Evolutionary conservation across 441 rosid species (phyloP).

Genomic region (Mallotus repandus): DNA sequence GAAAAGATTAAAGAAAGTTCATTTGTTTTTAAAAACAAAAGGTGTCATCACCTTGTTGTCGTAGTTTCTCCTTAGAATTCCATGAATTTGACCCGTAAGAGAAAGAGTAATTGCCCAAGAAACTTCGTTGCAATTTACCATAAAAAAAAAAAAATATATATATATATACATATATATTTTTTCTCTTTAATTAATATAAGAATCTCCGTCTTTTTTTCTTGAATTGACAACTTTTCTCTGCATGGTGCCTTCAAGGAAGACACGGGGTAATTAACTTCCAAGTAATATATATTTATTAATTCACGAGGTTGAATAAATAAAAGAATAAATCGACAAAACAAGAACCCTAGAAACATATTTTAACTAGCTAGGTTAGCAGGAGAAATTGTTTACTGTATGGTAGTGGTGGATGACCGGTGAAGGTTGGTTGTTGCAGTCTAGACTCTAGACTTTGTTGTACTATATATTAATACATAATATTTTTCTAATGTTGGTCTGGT

Average conservation of each 20-base stretch:
- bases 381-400: background rate
- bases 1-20: background rate
- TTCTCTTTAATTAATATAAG: slow-evolving; percentile 2
- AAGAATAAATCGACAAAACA: no score
- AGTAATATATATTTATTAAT: background rate
- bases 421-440: background rate
- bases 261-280: background rate
- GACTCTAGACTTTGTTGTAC: background rate
- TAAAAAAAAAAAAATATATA: background rate
- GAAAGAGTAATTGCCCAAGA: slow-evolving; percentile 14
- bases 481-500: background rate
- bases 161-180: no score
- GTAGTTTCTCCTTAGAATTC: slow-evolving; percentile 6
- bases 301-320: background rate
- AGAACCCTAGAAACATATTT: background rate
- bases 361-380: background rate
- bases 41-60: background rate
- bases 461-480: no score
- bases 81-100: slow-evolving; percentile 21
- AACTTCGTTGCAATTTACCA: slow-evolving; percentile 19
- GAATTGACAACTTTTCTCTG: slow-evolving; percentile 8
- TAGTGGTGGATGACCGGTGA: background rate
- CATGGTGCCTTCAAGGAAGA: slow-evolving; percentile 16
- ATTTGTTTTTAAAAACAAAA: background rate
- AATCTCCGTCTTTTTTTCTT: slow-evolving; percentile 20